Base-by-base conservation (phyloP, 2,329 filamentous ascomycete species). In the Botrytis byssoidea region DNA sequence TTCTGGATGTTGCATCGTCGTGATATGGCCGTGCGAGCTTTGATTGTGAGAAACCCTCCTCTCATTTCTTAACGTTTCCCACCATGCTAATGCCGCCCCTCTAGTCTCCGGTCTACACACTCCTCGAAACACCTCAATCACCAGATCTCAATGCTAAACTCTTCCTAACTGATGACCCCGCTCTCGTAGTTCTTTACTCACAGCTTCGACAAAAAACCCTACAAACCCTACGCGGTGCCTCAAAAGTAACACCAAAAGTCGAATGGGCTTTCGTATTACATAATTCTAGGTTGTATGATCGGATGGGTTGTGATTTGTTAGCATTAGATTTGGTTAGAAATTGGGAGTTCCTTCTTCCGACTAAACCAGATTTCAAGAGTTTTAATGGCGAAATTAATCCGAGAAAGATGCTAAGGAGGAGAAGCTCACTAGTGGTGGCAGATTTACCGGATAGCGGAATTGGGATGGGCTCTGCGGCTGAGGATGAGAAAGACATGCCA, bases 261-360 rank as follows among this genome's bases (percentile, higher is more conserved):
- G 95, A 98, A 82, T 97, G 93, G 93, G 89, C 92, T 46, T 97
- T 98, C 81, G 90, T 98, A 0, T 84, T 97, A 35, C 93, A 96
- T 78, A 97, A 93, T 71, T 93, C 94, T 25, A 87, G 90, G 71
- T 85, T 96, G 29, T 98, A 95, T 80, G 92, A 92, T 81, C 91
- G 93, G 14, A 98, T 96, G 95, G 95, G 96, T 4, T 97, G 96
- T 80, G 95, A 98, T 82, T 83, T 97, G 14, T 87, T 98, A 0
- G 96, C 95, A 1, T 85, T 98, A 7, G 93, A 97, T 79, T 85
- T 60, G 89, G 92, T 96, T 22, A 88, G 90, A 44, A 93, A 92
- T 77, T 97, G 94, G 93, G 90, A 94, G 79, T 96, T 97, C 81
- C 84, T 93, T 55, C 86, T 86, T n/a, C 84, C 85, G 5, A 80